Conservation (phyloP, 2,329 filamentous ascomycete species). For the Rhytidhysteron rufulum region DNA sequence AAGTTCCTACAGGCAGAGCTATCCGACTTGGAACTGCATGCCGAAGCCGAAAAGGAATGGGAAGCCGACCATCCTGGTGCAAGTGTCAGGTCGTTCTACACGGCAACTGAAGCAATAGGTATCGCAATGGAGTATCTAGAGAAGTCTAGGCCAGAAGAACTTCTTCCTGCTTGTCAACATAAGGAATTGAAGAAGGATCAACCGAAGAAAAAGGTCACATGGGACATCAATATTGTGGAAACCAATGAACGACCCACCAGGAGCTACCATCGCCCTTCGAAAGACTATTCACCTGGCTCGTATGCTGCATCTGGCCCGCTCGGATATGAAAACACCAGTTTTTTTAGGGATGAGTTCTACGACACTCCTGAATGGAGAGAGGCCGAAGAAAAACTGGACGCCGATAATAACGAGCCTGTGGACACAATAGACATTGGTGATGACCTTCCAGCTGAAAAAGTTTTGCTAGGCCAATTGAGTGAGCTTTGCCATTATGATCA, state of each 20-base stretch:
- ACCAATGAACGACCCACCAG: neutral
- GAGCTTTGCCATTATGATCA: too few species aligned
- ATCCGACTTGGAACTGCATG: too few species aligned
- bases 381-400: too few species aligned
- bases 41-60: neutral
- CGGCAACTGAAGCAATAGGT: neutral
- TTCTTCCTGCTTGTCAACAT: neutral
- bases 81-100: neutral
- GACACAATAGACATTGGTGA: too few species aligned
- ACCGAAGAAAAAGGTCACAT: neutral
- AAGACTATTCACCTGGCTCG: neutral
- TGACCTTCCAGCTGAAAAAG: too few species aligned
- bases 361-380: neutral
- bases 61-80: neutral
- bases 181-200: neutral
- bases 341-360: neutral
- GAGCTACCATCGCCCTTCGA: neutral
- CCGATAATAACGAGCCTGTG: too few species aligned
- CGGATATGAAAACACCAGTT: neutral
- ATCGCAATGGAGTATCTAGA: neutral
- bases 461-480: too few species aligned
- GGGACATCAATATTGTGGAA: neutral
- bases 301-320: neutral
- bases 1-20: too few species aligned
- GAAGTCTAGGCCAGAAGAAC: neutral